Conservation (phyloP, 225 moss, liverwort and hornwort species). For the Antitrichia curtipendula region DNA sequence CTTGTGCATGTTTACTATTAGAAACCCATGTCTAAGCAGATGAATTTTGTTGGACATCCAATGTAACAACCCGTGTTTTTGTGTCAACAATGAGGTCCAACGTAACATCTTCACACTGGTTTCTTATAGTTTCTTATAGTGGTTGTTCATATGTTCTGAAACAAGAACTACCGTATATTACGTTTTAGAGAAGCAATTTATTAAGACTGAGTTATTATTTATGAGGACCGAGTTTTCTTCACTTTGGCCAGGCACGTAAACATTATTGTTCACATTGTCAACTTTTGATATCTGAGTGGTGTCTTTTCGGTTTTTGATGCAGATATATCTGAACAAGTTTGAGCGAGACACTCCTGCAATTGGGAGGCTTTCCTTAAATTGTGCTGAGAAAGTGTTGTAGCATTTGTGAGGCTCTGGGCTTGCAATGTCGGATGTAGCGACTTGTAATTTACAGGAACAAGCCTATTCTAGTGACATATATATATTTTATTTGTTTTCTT, state of each 20-base stretch:
- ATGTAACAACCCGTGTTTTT: too few relatives aligned
- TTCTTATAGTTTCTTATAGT: too few relatives aligned
- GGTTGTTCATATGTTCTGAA: too few relatives aligned
- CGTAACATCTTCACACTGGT: too few relatives aligned
- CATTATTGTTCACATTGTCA: neutral
- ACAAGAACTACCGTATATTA: neutral
- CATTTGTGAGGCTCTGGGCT: conserved; percentile 1
- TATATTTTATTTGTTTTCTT: neutral
- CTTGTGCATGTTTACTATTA: neutral
- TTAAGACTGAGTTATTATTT: too few relatives aligned
- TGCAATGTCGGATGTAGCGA: neutral
- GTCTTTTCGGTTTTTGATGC: neutral
- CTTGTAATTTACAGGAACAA: neutral
- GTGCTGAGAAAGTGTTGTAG: conserved; percentile 43
- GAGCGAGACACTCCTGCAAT: conserved; percentile 39
- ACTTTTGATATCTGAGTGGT: neutral
- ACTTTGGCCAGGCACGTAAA: neutral
- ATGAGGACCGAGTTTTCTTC: neutral
- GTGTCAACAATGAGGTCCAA: too few relatives aligned
- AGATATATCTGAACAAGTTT: conserved; percentile 62
- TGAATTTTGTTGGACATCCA: too few relatives aligned
- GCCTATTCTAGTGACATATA: neutral
- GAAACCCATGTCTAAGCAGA: too few relatives aligned
- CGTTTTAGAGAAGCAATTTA: neutral
- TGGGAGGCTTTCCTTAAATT: conserved; percentile 37